A percentile compares a stretch with the other conserved stretches of the same genome.
phyloP scores from a whole-genome alignment of 345 rosid species.

The Kernera saxatilis region DNA sequence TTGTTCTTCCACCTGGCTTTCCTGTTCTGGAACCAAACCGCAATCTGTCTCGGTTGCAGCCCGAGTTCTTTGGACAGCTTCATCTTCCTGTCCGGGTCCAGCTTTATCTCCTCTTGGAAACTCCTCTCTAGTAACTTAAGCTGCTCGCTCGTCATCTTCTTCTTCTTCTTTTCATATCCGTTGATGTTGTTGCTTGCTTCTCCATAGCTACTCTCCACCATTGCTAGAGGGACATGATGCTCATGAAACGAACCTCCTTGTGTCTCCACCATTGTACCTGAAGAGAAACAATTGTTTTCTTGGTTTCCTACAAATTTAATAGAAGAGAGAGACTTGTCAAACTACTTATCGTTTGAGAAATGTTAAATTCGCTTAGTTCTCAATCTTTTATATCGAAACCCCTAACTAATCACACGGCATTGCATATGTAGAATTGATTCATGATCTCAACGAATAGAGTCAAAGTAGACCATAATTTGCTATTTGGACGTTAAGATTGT shows the following conservation, averaged over 20 bases:
- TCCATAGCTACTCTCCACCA: constrained; percentile 30
- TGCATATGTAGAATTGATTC: neutral
- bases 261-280: constrained; percentile 32
- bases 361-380: no score
- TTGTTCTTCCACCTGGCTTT: constrained; percentile 89
- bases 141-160: constrained; percentile 64
- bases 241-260: constrained; percentile 12
- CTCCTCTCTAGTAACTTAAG: constrained; percentile 67
- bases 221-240: constrained; percentile 23
- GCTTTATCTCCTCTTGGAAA: constrained; percentile 80
- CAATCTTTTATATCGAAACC: no score
- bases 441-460: neutral
- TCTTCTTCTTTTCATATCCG: constrained; percentile 54
- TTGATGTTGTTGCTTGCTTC: constrained; percentile 30
- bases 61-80: constrained; percentile 78
- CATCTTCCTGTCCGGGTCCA: constrained; percentile 77
- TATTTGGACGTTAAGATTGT: neutral
- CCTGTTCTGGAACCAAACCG: constrained; percentile 92
- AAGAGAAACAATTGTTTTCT: constrained; percentile 28
- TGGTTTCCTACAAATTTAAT: neutral
- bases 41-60: constrained; percentile 80
- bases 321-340: neutral
- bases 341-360: neutral
- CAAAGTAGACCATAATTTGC: neutral
- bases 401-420: no score